These are phyloP conservation scores for Zopfia rhizophila DNA, from an alignment of 2,329 filamentous ascomycete species.

Conservation along the genomic window DNA sequence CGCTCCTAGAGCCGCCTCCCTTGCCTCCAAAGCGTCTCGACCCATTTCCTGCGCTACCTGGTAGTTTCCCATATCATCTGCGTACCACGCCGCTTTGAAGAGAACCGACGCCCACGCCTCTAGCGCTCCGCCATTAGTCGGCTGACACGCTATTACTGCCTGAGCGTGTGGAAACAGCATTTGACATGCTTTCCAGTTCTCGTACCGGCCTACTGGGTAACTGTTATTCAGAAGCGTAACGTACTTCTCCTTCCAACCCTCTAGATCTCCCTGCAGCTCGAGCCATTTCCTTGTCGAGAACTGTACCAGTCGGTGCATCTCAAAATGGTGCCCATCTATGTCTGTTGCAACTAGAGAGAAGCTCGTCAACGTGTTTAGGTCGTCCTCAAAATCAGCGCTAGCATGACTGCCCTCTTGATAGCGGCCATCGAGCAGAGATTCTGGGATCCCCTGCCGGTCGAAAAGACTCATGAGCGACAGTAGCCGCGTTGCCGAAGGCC, in stretches of 20 bases:
- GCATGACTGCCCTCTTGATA: neutral
- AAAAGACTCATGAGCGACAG: conserved; percentile 60
- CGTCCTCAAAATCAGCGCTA: conserved; percentile 28
- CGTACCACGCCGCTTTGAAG: conserved; percentile 6
- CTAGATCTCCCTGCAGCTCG: conserved; percentile 31
- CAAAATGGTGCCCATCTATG: conserved; percentile 20
- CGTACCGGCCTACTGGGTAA: conserved; percentile 33
- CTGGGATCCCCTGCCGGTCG: conserved; percentile 54
- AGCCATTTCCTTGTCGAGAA: conserved; percentile 30
- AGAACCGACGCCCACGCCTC: conserved; percentile 1
- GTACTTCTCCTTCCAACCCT: conserved; percentile 37
- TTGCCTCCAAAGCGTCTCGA: neutral
- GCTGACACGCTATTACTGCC: conserved; percentile 2
- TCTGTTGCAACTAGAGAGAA: conserved; percentile 25
- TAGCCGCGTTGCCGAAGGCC: conserved; percentile 49
- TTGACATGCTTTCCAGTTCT: conserved; percentile 33
- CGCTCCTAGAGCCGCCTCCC: conserved; percentile 3
- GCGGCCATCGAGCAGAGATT: conserved; percentile 16
- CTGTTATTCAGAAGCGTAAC: conserved; percentile 26
- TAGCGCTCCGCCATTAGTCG: neutral
- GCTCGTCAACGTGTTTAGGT: conserved; percentile 23
- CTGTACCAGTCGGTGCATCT: conserved; percentile 35
- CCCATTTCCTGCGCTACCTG: conserved; percentile 14
- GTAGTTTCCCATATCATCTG: conserved; percentile 9
- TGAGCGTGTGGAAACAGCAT: conserved; percentile 34